Evolutionary conservation across 208 protist genomes (phyloP).

Genomic region (Strigomonas galati): DNA sequence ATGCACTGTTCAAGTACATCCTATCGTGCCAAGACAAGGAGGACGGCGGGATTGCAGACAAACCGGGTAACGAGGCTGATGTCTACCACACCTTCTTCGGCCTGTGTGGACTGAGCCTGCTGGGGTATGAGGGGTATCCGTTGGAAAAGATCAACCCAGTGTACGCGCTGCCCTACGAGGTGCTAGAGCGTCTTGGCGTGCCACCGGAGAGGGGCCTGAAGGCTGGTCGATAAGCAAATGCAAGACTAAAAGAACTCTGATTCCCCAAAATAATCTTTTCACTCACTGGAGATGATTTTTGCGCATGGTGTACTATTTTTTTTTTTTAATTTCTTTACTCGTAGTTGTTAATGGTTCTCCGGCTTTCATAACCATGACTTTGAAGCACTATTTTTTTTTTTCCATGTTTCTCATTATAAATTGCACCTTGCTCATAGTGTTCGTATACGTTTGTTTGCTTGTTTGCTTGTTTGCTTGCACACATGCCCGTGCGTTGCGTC

Average conservation of each 20-base stretch:
- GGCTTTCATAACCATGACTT: not conserved
- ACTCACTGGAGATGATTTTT: not conserved
- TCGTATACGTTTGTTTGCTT: too few species aligned
- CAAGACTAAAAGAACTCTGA: too few species aligned
- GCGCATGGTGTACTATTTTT: not conserved
- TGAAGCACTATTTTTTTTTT: not conserved
- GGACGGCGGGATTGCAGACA: constrained; percentile 97
- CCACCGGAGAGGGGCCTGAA: constrained; percentile 45
- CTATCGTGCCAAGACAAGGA: constrained; percentile 95
- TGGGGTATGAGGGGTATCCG: constrained; percentile 80
- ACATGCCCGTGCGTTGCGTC: too few species aligned
- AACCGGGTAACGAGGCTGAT: constrained; percentile 97
- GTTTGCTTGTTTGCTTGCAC: too few species aligned
- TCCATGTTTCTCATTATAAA: not conserved
- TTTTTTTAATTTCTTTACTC: constrained; percentile 12
- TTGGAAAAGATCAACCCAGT: constrained; percentile 82
- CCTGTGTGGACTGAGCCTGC: constrained; percentile 92
- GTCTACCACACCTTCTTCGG: constrained; percentile 99
- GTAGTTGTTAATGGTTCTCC: constrained; percentile 9
- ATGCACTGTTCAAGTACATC: constrained; percentile 94
- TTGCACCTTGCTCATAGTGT: too few species aligned
- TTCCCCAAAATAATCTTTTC: too few species aligned
- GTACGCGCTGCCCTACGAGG: constrained; percentile 85
- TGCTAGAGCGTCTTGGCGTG: constrained; percentile 62
- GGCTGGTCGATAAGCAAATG: constrained; percentile 27